phyloP scores from a whole-genome alignment of 345 rosid genomes.

The Populus euphratica region DNA sequence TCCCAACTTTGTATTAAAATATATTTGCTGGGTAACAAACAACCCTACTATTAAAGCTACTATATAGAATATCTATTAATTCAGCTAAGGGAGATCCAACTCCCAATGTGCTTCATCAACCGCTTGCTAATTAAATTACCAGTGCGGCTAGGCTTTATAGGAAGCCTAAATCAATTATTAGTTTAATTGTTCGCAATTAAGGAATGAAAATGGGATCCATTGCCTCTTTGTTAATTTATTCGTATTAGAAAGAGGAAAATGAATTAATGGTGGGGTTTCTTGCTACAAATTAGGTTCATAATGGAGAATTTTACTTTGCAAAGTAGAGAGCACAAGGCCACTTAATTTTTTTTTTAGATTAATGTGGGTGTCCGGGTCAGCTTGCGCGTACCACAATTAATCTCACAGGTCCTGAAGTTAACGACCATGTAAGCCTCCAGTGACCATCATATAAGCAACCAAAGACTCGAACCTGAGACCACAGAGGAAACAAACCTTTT shows the following conservation, averaged over 20 bases:
- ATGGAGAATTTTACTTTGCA: neutral
- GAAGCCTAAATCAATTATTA: neutral
- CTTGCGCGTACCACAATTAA: no score
- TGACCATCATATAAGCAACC: no score
- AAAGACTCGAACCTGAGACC: no score
- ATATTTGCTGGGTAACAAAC: neutral
- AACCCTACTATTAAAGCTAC: neutral
- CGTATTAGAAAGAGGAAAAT: neutral
- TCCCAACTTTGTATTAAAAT: neutral
- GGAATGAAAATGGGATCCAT: neutral
- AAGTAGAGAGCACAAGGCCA: neutral
- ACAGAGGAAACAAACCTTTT: no score
- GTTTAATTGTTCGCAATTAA: neutral
- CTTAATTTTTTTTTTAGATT: no score
- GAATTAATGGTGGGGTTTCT: neutral
- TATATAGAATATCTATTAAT: neutral
- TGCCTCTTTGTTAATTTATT: neutral
- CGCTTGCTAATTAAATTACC: neutral
- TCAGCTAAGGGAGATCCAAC: neutral
- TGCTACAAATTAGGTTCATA: neutral
- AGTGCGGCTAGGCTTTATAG: neutral
- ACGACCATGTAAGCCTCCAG: no score
- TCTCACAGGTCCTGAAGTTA: no score
- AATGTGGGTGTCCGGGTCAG: no score
- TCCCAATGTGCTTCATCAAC: neutral